Evolutionary conservation across 2,329 filamentous ascomycete species (phyloP), one percentile per base, ranked within the genome.

Genomic region (Huntiella moniliformis): DNA sequence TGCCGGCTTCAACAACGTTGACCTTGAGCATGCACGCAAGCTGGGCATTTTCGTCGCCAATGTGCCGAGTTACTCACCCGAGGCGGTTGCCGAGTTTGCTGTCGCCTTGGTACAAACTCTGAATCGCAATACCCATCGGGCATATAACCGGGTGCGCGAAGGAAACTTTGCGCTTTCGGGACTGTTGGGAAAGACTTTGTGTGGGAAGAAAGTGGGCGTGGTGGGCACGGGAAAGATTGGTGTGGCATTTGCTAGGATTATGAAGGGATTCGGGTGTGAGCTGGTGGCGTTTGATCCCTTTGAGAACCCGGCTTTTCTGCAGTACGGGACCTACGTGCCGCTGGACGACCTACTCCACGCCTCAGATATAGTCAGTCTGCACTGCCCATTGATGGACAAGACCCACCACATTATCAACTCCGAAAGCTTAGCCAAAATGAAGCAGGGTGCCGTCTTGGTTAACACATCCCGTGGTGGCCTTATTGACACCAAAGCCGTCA

Each of bases 401-500:
- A 82, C 78, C 51, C 63, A 66, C 17, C 70, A 77, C 56, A 65
- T 82, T 50, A 72, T 82, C 56, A 72, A 76, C 54, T 62, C 62
- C 12, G 53, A 62, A 3, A 66, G 70, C 5, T 59, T 82, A 17
- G 54, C 57, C 3, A 55, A 62, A 51, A 75, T 80, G 65, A 78
- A 79, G 58, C 56, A 59, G 5, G 73, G 68, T 1, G 74, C 70
- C 0, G 63, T 80, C 57, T 60, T 82, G 31, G 65, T 82, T 52
- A 80, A 82, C 58, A 82, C 77, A 0, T 79, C 76, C 3, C 71
- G 79, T 1, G 79, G 78, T 15, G 75, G 70, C 1, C 61, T 82
- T 45, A 65, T 82, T 50, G 63, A 79, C 54, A 77, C 74, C 0
- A 59, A 61, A 28, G 70, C 74, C 8, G 67, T 78, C 47, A 72